Conservation (phyloP, 2,329 filamentous ascomycete genomes). For the Penicillium sp. region DNA sequence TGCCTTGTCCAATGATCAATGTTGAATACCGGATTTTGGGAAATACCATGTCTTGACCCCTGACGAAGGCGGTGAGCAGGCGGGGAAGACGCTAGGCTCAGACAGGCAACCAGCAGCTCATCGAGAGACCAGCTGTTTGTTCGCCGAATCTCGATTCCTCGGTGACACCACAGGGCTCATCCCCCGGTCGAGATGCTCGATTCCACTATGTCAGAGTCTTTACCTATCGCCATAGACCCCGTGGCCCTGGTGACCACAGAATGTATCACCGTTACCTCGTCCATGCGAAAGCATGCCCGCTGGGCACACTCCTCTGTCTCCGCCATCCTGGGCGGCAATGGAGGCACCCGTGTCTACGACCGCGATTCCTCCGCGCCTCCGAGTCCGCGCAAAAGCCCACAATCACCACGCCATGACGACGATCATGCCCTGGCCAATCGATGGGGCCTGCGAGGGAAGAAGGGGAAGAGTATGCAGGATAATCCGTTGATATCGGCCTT, state of each 20-base stretch:
- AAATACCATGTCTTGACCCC: slow-evolving; percentile 4
- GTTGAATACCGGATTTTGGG: slow-evolving; percentile 4
- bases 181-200: slow-evolving; percentile 22
- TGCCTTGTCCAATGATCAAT: background rate
- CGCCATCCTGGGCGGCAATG: slow-evolving; percentile 80
- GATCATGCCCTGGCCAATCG: slow-evolving; percentile 66
- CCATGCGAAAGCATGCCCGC: slow-evolving; percentile 95
- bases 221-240: slow-evolving; percentile 84
- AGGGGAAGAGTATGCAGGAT: slow-evolving; percentile 95
- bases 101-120: slow-evolving; percentile 25
- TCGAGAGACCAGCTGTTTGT: slow-evolving; percentile 30
- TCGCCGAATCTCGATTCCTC: slow-evolving; percentile 14
- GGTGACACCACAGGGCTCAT: slow-evolving; percentile 24
- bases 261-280: slow-evolving; percentile 97
- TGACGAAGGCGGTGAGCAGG: slow-evolving; percentile 25
- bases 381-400: slow-evolving; percentile 30
- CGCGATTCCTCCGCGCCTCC: slow-evolving; percentile 42
- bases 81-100: slow-evolving; percentile 26
- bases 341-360: slow-evolving; percentile 48
- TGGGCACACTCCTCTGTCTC: slow-evolving; percentile 96
- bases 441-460: slow-evolving; percentile 93
- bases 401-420: slow-evolving; percentile 33
- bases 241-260: slow-evolving; percentile 94
- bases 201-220: slow-evolving; percentile 35
- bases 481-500: slow-evolving; percentile 96